phyloP scores from a whole-genome alignment of 345 rosid species.

The Eucalyptus cloeziana region DNA sequence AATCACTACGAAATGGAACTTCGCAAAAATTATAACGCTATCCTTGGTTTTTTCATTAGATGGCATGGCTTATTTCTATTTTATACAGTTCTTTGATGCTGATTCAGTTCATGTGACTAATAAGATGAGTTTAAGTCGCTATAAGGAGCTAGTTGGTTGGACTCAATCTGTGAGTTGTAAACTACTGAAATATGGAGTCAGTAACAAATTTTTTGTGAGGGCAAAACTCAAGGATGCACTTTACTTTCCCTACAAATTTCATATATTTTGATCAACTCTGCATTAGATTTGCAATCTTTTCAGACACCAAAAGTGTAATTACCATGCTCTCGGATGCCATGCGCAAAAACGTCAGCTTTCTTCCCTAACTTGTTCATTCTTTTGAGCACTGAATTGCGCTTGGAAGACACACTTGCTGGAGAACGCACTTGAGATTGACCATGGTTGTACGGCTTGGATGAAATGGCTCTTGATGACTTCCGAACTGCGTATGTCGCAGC shows the following conservation, averaged over 20 bases:
- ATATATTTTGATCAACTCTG: background rate
- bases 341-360: conserved; percentile 7
- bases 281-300: background rate
- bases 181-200: background rate
- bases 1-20: background rate
- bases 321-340: conserved; percentile 3
- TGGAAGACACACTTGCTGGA: background rate
- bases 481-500: background rate
- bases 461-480: background rate
- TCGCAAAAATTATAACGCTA: background rate
- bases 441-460: background rate
- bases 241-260: background rate
- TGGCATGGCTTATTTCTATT: background rate
- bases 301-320: background rate
- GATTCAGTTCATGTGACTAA: background rate
- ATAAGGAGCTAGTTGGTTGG: background rate
- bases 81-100: background rate
- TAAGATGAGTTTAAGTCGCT: background rate
- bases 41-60: background rate
- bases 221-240: background rate
- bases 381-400: background rate
- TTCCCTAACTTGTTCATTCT: conserved; percentile 4
- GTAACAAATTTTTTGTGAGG: background rate
- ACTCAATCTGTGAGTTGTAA: background rate
- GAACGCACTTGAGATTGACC: background rate